Evolutionary conservation across 805 yeast species (phyloP).

Genomic region (Saccharomycopsis olivae): DNA sequence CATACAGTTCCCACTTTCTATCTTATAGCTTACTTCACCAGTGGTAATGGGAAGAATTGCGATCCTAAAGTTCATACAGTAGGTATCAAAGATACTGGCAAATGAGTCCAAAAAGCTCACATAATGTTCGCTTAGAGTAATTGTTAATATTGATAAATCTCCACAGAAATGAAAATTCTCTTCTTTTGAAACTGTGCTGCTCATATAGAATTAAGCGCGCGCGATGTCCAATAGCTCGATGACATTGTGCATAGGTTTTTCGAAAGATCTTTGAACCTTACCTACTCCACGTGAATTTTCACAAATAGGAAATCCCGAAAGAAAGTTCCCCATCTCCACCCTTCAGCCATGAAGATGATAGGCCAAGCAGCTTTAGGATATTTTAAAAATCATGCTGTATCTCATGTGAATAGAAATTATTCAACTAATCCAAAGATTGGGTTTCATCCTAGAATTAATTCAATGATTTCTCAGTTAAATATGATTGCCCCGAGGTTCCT

Average conservation of each 20-base stretch:
- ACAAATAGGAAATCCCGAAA: too few species aligned
- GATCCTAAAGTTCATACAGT: conserved; percentile 1
- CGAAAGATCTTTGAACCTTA: too few species aligned
- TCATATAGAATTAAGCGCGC: too few species aligned
- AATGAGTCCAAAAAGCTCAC: neutral
- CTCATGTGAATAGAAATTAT: conserved; percentile 1
- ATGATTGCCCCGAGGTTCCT: conserved; percentile 59
- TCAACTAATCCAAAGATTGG: conserved; percentile 10
- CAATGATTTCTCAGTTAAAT: conserved; percentile 45
- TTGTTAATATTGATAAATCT: too few species aligned
- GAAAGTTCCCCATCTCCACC: too few species aligned
- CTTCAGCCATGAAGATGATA: conserved; percentile 1
- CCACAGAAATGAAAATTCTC: too few species aligned
- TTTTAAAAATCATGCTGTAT: neutral
- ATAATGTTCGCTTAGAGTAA: conserved; percentile 9
- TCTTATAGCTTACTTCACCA: neutral
- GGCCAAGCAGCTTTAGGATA: conserved; percentile 1
- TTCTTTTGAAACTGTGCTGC: too few species aligned
- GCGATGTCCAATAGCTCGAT: too few species aligned
- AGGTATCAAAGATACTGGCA: conserved; percentile 5
- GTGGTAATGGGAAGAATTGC: conserved; percentile 1
- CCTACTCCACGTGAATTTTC: too few species aligned
- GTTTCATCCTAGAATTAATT: conserved; percentile 35
- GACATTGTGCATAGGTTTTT: too few species aligned
- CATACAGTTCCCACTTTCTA: too few species aligned